Percentiles rank a stretch among this genome's conserved stretches.
Conservation (phyloP, 345 rosid species). For the Lenwebbia sp. region DNA sequence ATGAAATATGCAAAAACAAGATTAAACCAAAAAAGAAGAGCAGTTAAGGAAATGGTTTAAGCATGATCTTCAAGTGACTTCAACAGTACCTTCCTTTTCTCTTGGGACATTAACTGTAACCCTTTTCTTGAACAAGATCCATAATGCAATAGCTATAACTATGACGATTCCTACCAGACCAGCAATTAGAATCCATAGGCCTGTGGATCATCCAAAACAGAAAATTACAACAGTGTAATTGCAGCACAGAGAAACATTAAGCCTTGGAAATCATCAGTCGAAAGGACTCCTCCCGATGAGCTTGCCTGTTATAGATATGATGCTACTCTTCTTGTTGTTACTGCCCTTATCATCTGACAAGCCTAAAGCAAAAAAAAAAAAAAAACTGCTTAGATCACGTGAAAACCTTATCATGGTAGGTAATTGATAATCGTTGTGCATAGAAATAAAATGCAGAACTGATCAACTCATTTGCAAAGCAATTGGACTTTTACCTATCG, state of each 20-base stretch:
- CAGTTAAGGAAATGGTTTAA: not conserved
- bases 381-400: not conserved
- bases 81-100: conserved; percentile 1
- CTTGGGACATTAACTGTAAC: not conserved
- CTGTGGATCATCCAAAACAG: conserved; percentile 7
- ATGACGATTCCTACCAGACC: conserved; percentile 10
- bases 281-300: not conserved
- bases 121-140: conserved; percentile 14
- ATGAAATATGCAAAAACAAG: not conserved
- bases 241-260: not conserved
- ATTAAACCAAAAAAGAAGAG: not conserved
- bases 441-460: not conserved
- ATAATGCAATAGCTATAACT: conserved; percentile 10
- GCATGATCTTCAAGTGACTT: not conserved
- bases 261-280: not conserved
- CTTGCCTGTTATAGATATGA: not conserved
- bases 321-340: not conserved
- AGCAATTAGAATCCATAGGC: conserved; percentile 14
- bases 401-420: not conserved
- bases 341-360: not conserved
- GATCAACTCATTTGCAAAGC: not conserved
- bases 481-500: conserved; percentile 8
- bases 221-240: not conserved
- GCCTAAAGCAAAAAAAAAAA: not conserved
- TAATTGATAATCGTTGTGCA: not conserved